phyloP scores from a whole-genome alignment of 208 protist genomes.

The Wallacemonas rigidus region DNA sequence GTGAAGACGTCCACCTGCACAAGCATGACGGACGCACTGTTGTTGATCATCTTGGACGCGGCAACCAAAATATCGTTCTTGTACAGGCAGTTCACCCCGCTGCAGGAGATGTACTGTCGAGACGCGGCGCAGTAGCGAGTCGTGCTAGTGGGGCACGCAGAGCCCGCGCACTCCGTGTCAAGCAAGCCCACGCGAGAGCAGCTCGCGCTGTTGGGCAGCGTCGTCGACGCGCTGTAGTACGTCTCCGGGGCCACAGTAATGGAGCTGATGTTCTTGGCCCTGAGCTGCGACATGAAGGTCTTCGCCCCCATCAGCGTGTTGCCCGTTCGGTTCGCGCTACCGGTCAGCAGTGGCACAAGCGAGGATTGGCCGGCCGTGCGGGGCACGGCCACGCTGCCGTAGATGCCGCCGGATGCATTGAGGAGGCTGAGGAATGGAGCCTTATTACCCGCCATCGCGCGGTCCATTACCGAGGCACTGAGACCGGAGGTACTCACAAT shows the following conservation, averaged over 20 bases:
- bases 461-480: constrained; percentile 26
- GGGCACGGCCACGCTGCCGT: constrained; percentile 26
- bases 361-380: constrained; percentile 1
- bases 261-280: constrained; percentile 29
- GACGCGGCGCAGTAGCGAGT: constrained; percentile 60
- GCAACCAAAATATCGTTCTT: constrained; percentile 41
- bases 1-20: constrained; percentile 41
- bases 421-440: constrained; percentile 61
- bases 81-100: constrained; percentile 49
- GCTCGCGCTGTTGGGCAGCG: not conserved
- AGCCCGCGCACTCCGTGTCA: constrained; percentile 60
- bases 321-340: constrained; percentile 20
- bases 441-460: constrained; percentile 63
- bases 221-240: constrained; percentile 43
- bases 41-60: constrained; percentile 37
- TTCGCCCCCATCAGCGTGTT: constrained; percentile 35
- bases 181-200: constrained; percentile 52
- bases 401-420: constrained; percentile 34
- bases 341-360: constrained; percentile 67
- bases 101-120: constrained; percentile 56
- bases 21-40: constrained; percentile 58
- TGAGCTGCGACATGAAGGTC: constrained; percentile 55
- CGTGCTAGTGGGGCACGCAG: constrained; percentile 25
- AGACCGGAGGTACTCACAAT: constrained; percentile 55
- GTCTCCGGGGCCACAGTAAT: constrained; percentile 50